Evolutionary conservation across 371 early-diverging fungal genomes (phyloP).

Genomic region (Mortierella sp.): DNA sequence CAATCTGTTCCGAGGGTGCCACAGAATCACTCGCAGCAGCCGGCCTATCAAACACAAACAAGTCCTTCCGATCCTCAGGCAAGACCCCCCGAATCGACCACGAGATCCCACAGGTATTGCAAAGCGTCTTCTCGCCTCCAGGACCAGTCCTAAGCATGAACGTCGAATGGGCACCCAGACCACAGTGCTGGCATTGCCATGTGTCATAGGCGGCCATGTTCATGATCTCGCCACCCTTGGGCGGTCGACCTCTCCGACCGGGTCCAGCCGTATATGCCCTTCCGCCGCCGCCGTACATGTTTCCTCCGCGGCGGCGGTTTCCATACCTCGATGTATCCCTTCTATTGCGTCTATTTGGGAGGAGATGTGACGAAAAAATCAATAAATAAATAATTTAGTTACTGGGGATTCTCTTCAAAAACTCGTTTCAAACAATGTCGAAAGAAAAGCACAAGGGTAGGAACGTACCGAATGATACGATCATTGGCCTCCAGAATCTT

Average conservation of each 20-base stretch:
- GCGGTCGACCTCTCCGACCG: conserved; percentile 14
- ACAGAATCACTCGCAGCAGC: not conserved
- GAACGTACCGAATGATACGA: conserved; percentile 78
- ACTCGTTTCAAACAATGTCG: not conserved
- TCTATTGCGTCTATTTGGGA: conserved; percentile 56
- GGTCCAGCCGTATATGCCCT: conserved; percentile 21
- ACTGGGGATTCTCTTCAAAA: too few species aligned
- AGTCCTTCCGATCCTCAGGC: conserved; percentile 70
- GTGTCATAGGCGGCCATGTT: conserved; percentile 29
- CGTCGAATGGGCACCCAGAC: conserved; percentile 45
- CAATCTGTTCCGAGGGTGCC: not conserved
- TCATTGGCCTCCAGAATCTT: conserved; percentile 84
- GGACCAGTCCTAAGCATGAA: conserved; percentile 48
- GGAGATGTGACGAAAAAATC: not conserved
- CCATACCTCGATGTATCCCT: conserved; percentile 45
- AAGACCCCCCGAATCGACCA: conserved; percentile 64
- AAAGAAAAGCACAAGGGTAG: not conserved
- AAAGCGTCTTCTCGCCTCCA: conserved; percentile 62
- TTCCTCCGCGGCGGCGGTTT: conserved; percentile 35
- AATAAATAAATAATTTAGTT: not conserved
- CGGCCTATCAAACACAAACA: conserved; percentile 53
- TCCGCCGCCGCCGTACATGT: conserved; percentile 13
- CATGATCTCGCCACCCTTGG: conserved; percentile 14
- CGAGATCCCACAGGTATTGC: conserved; percentile 71
- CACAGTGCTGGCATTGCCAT: conserved; percentile 55